phyloP scores from a whole-genome alignment of 495 filamentous ascomycete species.

The Hypoxylon lienhwacheense region DNA sequence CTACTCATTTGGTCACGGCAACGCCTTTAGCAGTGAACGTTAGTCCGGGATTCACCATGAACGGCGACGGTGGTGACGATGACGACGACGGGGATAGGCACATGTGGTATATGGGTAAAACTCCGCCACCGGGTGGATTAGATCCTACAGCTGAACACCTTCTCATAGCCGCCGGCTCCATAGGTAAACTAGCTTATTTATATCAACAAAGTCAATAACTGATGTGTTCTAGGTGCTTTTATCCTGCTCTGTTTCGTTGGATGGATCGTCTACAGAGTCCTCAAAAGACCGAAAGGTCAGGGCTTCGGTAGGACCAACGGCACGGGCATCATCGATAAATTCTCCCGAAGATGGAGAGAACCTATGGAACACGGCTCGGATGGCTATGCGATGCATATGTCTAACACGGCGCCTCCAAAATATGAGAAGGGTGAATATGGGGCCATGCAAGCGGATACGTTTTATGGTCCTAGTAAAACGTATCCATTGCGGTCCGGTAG shows the following conservation, averaged over 20 bases:
- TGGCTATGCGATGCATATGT: slow-evolving; percentile 11
- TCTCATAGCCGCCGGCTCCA: slow-evolving; percentile 52
- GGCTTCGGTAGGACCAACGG: slow-evolving; percentile 1
- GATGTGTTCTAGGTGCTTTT: slow-evolving; percentile 41
- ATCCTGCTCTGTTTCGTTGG: slow-evolving; percentile 46
- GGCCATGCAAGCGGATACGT: slow-evolving; percentile 26
- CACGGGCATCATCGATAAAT: slow-evolving; percentile 19
- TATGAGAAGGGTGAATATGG: slow-evolving; percentile 42
- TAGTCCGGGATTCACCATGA: slow-evolving; percentile 7
- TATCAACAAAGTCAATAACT: not conserved
- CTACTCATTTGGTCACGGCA: not conserved
- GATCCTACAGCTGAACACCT: slow-evolving; percentile 46
- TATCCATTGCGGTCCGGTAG: slow-evolving; percentile 13
- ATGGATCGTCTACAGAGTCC: slow-evolving; percentile 44
- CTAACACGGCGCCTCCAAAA: slow-evolving; percentile 39
- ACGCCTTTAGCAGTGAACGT: not conserved
- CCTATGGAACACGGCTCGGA: slow-evolving; percentile 8
- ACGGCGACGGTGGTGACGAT: slow-evolving; percentile 19
- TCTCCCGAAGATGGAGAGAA: slow-evolving; percentile 2
- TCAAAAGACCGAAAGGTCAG: slow-evolving; percentile 40
- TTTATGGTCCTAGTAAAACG: slow-evolving; percentile 37
- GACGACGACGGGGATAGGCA: slow-evolving; percentile 17
- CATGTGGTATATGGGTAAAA: slow-evolving; percentile 14
- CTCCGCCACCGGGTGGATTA: slow-evolving; percentile 18
- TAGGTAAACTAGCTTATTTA: slow-evolving; percentile 43